Conservation (phyloP, 495 filamentous ascomycete species). For the Hypoxylon subgilvum region DNA sequence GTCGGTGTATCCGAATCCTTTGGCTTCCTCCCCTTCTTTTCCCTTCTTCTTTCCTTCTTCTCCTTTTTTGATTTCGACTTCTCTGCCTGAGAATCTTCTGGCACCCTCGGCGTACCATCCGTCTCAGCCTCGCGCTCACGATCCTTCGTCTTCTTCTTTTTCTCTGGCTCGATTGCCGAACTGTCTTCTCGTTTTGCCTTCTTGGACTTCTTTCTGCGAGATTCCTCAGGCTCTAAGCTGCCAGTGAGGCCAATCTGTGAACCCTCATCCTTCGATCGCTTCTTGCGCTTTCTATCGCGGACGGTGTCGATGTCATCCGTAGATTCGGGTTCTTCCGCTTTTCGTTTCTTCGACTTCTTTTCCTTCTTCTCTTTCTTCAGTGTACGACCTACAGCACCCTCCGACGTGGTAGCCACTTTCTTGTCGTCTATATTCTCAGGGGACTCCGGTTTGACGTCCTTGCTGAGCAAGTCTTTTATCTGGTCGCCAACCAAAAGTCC, state of each 20-base stretch:
- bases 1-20: conserved; percentile 36
- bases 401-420: conserved; percentile 1
- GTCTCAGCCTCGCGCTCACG: conserved; percentile 9
- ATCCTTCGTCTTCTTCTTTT: conserved; percentile 35
- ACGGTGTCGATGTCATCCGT: conserved; percentile 30
- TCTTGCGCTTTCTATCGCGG: conserved; percentile 49
- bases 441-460: conserved; percentile 14
- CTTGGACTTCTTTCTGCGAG: conserved; percentile 38
- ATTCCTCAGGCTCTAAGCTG: conserved; percentile 38
- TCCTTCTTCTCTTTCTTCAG: conserved; percentile 36
- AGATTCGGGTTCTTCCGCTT: conserved; percentile 42
- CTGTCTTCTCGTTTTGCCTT: conserved; percentile 46
- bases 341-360: conserved; percentile 53
- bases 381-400: conserved; percentile 1
- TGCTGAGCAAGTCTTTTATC: conserved; percentile 43
- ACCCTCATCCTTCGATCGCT: conserved; percentile 41
- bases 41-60: conserved; percentile 55
- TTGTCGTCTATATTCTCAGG: conserved; percentile 11
- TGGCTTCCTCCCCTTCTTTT: conserved; percentile 53
- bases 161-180: conserved; percentile 37
- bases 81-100: conserved; percentile 29
- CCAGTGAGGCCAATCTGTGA: conserved; percentile 4
- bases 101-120: background rate
- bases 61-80: conserved; percentile 46
- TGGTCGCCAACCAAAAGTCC: conserved; percentile 76